Conservation (phyloP, 2,329 filamentous ascomycete genomes). For the Colletotrichum orchidophilum region DNA sequence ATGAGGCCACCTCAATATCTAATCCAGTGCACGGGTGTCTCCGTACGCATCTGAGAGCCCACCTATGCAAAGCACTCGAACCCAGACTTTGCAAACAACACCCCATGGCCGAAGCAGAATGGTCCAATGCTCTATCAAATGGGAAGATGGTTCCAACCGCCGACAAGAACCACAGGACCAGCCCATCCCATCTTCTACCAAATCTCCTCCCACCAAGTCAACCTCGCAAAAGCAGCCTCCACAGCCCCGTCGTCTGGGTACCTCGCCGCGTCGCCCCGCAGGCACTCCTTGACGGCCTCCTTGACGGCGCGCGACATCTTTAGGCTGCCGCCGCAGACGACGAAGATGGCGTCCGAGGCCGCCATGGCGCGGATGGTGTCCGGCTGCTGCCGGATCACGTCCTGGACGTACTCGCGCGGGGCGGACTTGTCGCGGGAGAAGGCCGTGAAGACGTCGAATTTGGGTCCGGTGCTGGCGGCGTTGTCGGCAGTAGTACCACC, state of each 20-base stretch:
- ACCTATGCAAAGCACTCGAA: no score
- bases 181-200: slow-evolving; percentile 51
- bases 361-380: slow-evolving; percentile 48
- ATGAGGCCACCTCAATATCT: no score
- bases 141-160: neutral
- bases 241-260: slow-evolving; percentile 47
- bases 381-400: slow-evolving; percentile 58
- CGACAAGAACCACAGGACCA: neutral
- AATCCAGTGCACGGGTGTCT: no score
- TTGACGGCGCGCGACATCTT: slow-evolving; percentile 67
- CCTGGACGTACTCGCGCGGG: slow-evolving; percentile 66
- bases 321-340: slow-evolving; percentile 65
- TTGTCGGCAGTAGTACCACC: slow-evolving; percentile 4
- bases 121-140: no score
- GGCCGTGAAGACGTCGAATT: slow-evolving; percentile 48
- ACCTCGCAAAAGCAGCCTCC: slow-evolving; percentile 45
- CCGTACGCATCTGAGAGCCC: no score
- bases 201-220: slow-evolving; percentile 67
- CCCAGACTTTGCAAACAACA: no score
- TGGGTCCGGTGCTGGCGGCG: slow-evolving; percentile 30
- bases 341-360: slow-evolving; percentile 54
- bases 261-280: slow-evolving; percentile 49
- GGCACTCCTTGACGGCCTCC: slow-evolving; percentile 58
- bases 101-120: no score
- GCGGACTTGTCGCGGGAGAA: slow-evolving; percentile 57